A percentile compares a stretch with the other conserved stretches of the same genome.
Conservation (phyloP, 345 rosid genomes). For the Salix koriyanagi region DNA sequence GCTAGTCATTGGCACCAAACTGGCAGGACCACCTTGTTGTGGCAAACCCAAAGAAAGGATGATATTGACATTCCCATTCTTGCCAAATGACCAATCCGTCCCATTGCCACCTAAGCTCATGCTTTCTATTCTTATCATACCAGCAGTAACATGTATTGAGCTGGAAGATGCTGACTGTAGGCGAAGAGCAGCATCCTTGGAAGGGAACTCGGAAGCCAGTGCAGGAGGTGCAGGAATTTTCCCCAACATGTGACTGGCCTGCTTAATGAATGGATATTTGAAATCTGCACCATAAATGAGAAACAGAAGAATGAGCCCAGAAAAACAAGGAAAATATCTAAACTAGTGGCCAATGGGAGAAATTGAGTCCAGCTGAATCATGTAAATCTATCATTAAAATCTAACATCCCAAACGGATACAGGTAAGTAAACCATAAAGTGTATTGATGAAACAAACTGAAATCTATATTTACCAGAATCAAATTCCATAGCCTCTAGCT, state of each 20-base stretch:
- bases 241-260: slow-evolving; percentile 78
- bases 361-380: too few relatives aligned
- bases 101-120: slow-evolving; percentile 30
- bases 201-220: slow-evolving; percentile 62
- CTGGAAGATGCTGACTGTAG: slow-evolving; percentile 60
- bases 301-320: slow-evolving; percentile 7
- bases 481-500: slow-evolving; percentile 34
- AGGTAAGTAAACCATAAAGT: neutral
- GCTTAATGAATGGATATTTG: slow-evolving; percentile 60
- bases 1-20: slow-evolving; percentile 22
- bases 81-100: slow-evolving; percentile 55
- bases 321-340: neutral
- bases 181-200: slow-evolving; percentile 52
- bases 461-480: slow-evolving; percentile 48
- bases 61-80: slow-evolving; percentile 52
- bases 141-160: slow-evolving; percentile 70
- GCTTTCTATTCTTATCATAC: slow-evolving; percentile 66
- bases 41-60: slow-evolving; percentile 46
- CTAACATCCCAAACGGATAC: neutral
- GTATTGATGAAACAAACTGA: neutral
- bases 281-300: slow-evolving; percentile 38
- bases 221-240: slow-evolving; percentile 64
- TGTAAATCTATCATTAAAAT: neutral
- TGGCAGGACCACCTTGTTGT: slow-evolving; percentile 21
- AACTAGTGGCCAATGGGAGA: neutral